Evolutionary conservation across 1,284 basidiomycete species (phyloP), one percentile per base, ranked within the genome.

Genomic region (Puccinia hordei): DNA sequence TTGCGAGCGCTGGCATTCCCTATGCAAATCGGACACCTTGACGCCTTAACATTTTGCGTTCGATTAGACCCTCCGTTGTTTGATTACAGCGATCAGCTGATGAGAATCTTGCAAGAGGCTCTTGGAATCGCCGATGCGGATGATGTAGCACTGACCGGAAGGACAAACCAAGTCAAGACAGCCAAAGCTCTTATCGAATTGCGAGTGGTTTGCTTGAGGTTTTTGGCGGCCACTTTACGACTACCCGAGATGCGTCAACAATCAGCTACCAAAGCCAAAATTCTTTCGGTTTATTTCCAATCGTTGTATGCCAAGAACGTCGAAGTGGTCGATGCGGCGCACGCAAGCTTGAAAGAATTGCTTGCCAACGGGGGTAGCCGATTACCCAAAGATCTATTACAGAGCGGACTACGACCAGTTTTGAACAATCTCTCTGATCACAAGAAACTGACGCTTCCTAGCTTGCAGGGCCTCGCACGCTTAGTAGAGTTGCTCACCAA

Each of bases 371-470:
- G 84, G 63, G 92, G 95, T 84, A 92, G 90, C 83, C 92, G 96
- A 82, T 89, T 99, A 73, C 98, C 97, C 0, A 97, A 95, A 86
- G 97, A 99, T 83, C 89, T 99, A 41, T 87, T 99, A 27, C 98
- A 99, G 86, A 93, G 93, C 1, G 97, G 97, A 15, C 87, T 99
- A 51, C 91, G 95, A 46, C 97, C 97, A 0, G 98, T 99, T 82
- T 87, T 99, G 69, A 97, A 98, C 92, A 99, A 99, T 85, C 90
- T 99, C 24, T 95, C 95, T 4, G 98, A 99, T 86, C 93, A 95
- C 57, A 95, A 95, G 85, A 91, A 94, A 41, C 89, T 99, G 41
- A 96, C 94, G 4, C 92, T 98, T n/a, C 90, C 93, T 8, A 95
- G 96, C 24, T 87, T 99, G 68, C 94, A 98, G 85, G 97, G 98